Evolutionary conservation across 2,329 filamentous ascomycete genomes (phyloP).

Genomic region (Xylaria sp.): DNA sequence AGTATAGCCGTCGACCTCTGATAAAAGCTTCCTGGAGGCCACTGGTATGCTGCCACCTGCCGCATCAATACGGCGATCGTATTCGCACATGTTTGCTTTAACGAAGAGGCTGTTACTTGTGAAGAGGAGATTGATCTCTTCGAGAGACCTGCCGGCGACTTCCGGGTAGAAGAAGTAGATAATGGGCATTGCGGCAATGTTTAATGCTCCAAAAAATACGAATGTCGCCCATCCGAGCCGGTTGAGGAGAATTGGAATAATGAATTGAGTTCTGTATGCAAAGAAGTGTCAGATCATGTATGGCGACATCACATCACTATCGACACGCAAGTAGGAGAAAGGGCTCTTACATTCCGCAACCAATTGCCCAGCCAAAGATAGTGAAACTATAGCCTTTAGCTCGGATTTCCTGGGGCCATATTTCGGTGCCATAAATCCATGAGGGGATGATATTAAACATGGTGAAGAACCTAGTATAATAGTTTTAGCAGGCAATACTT

Average conservation of each 20-base stretch:
- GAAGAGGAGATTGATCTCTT: slow-evolving; percentile 52
- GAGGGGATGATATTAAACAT: slow-evolving; percentile 45
- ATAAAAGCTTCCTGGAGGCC: slow-evolving; percentile 39
- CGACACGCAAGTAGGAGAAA: neutral
- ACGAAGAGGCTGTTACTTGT: slow-evolving; percentile 43
- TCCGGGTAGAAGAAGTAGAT: slow-evolving; percentile 47
- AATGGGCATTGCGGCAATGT: slow-evolving; percentile 56
- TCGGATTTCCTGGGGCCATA: slow-evolving; percentile 61
- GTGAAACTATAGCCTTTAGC: slow-evolving; percentile 65
- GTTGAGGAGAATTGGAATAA: slow-evolving; percentile 59
- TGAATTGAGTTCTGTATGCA: slow-evolving; percentile 48
- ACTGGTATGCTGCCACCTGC: slow-evolving; percentile 41
- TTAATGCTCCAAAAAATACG: slow-evolving; percentile 57
- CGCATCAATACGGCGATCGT: slow-evolving; percentile 37
- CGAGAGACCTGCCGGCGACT: slow-evolving; percentile 41
- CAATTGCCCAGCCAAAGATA: slow-evolving; percentile 64
- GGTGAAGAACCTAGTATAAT: slow-evolving; percentile 30
- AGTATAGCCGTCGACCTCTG: slow-evolving; percentile 37
- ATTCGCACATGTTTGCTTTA: slow-evolving; percentile 41
- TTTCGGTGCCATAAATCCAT: slow-evolving; percentile 54
- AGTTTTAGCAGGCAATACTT: neutral
- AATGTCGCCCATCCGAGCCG: slow-evolving; percentile 54
- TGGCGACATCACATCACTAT: neutral
- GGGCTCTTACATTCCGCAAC: slow-evolving; percentile 52
- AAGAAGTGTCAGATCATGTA: slow-evolving; percentile 1